Conservation (phyloP, 2,329 filamentous ascomycete genomes). For the Epichloe hybrida region DNA sequence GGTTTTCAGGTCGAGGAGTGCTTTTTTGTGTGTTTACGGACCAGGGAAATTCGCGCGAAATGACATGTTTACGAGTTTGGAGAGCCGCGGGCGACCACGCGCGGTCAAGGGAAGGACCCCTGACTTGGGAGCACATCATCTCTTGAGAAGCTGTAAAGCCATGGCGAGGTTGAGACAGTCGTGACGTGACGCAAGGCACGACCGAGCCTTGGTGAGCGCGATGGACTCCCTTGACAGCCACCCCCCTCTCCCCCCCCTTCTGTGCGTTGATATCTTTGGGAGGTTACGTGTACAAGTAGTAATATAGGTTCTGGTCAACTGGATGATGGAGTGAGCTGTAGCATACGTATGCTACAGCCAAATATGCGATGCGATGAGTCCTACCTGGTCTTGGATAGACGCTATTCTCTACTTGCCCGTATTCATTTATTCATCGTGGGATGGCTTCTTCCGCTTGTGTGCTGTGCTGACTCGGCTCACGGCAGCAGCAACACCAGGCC, state of each 20-base stretch:
- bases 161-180: not conserved
- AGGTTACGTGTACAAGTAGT: conserved; percentile 4
- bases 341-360: not conserved
- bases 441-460: not conserved
- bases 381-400: not conserved
- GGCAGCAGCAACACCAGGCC: too few species aligned
- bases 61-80: not conserved
- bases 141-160: not conserved
- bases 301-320: conserved; percentile 1
- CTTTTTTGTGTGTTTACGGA: conserved; percentile 1
- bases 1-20: conserved; percentile 1
- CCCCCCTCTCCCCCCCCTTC: too few species aligned
- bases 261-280: not conserved
- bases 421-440: too few species aligned
- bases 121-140: not conserved
- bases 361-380: not conserved
- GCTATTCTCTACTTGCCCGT: too few species aligned
- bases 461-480: too few species aligned
- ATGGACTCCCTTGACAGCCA: not conserved
- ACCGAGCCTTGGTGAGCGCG: not conserved
- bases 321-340: not conserved
- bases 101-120: not conserved
- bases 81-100: not conserved
- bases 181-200: not conserved
- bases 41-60: conserved; percentile 3